Evolutionary conservation across 1,284 basidiomycete genomes (phyloP), one percentile per base, ranked within the genome.

Genomic region (Melampsora occidentalis): DNA sequence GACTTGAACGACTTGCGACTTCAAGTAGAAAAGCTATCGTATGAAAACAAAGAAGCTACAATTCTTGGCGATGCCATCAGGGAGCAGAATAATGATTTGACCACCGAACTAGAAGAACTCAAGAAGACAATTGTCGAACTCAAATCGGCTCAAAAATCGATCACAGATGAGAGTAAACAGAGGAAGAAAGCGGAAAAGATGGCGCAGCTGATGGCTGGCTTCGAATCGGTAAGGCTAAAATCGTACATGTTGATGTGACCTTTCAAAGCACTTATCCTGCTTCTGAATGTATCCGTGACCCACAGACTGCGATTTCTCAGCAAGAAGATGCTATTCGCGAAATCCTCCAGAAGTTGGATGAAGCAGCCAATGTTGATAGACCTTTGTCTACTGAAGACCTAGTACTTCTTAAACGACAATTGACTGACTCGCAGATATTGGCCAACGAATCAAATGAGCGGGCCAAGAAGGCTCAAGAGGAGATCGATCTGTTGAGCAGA

Each of bases 191-290:
- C 97, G 81, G 96, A 98, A 85, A 97, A 97, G 87, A 94, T 99
- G 91, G 94, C 93, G n/a, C 87, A 96, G 80, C 97, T 99, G 94
- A 97, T 99, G 95, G 93, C 95, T 78, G 96, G 97, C 84, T 97
- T 99, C 81, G 95, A 95, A 85, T 89, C 91, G 80, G 94, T 94
- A 81, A 25, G 82, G 90, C 33, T 46, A 53, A 16, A 28, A n/a
- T 5, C 0, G 25, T 20, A 53, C 71, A 80, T 49, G 80, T 82
- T 46, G 78, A 80, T 1, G 71, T 82, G 22, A 39, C 72, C 12
- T 64, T 62, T 53, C 46, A n/a, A 14, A 28, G 2, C 51, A 18
- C 12, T 39, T 49, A 31, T 66, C 9, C n/a, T 46, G 16, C 2
- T 20, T n/a, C 9, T 10, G 20, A 31, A 22, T 16, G 39, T 48